Base-by-base conservation (phyloP, 2,329 filamentous ascomycete genomes). In the Phaeophleospora eucalypticola region DNA sequence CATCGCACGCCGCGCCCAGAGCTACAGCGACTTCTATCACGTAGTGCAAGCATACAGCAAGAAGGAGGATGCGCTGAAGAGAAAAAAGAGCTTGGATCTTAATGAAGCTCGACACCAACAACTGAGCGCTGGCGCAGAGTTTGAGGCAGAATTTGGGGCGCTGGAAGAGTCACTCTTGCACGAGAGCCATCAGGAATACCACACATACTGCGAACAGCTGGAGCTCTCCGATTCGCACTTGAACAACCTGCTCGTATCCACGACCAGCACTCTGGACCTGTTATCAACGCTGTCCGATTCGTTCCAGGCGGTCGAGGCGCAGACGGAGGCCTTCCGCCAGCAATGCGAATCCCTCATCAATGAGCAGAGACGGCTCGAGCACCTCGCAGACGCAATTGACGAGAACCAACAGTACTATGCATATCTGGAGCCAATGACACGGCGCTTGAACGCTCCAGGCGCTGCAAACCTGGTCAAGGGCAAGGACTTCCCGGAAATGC, bases 321-420 rank as follows among this genome's bases (percentile, higher is more conserved):
- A 97, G 70, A 98, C 93, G 0, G 87, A 86, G n/a, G 84, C 86
- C 12, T 97, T 98, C 71, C 87, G 90, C 65, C 82, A 85, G 38
- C 89, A 95, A 68, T 98, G 93, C 68, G 89, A 96, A 64, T 86
- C 88, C 46, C 76, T 98, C 2, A 72, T 97, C 21, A 75, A 80
- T 1, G 90, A 95, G 59, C 89, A 97, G 69, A 81, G 79, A 58
- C 82, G 87, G 18, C 77, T 96, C 34, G 83, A 87, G 52, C 79
- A 78, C 55, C 77, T 98, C 35, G 89, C 89, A 2, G 82, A 94
- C 56, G 84, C 89, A 48, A 85, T 98, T 46, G 85, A 87, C 19
- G 86, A 87, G 18, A 94, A 96, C 58, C 74, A 96, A n/a, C 84
- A 90, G 63, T 96, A 95, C 68, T 98, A 98, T 67, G 82, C 86